phyloP scores from a whole-genome alignment of 805 yeast genomes.

The Nakazawaea pomicola region DNA sequence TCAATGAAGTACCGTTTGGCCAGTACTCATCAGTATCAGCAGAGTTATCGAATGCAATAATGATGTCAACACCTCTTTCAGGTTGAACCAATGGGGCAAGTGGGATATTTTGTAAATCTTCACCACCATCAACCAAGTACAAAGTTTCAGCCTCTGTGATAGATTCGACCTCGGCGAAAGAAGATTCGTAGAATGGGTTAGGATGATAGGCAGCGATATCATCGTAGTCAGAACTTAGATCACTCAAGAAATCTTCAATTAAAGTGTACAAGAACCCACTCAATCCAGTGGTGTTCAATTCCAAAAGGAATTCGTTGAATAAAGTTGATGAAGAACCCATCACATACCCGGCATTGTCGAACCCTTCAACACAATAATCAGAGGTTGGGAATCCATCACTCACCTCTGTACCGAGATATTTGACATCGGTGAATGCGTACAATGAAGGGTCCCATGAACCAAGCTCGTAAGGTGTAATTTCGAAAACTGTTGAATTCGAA shows the following conservation, averaged over 20 bases:
- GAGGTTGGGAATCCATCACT: slow-evolving; percentile 51
- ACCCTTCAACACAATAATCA: slow-evolving; percentile 55
- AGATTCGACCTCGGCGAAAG: slow-evolving; percentile 28
- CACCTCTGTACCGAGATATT: slow-evolving; percentile 66
- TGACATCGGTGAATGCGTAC: slow-evolving; percentile 56
- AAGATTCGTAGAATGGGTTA: slow-evolving; percentile 57
- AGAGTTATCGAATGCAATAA: slow-evolving; percentile 63
- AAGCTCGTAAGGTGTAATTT: slow-evolving; percentile 62
- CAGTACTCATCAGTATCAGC: slow-evolving; percentile 56
- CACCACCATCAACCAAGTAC: slow-evolving; percentile 75
- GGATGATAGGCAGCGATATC: slow-evolving; percentile 72
- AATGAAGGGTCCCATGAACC: slow-evolving; percentile 88
- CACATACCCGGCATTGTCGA: slow-evolving; percentile 77
- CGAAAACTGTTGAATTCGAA: slow-evolving; percentile 64
- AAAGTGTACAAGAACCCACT: slow-evolving; percentile 42
- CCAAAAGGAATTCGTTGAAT: slow-evolving; percentile 63
- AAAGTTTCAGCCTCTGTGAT: slow-evolving; percentile 38
- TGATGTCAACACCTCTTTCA: slow-evolving; percentile 54
- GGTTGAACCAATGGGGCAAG: slow-evolving; percentile 59
- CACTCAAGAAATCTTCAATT: slow-evolving; percentile 38
- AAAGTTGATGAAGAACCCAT: slow-evolving; percentile 81
- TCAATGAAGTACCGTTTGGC: slow-evolving; percentile 67
- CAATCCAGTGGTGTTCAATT: slow-evolving; percentile 49
- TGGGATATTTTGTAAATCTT: slow-evolving; percentile 70
- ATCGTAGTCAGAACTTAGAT: slow-evolving; percentile 44